Base-by-base conservation (phyloP, 495 filamentous ascomycete genomes). In the Penicillium chermesinum region DNA sequence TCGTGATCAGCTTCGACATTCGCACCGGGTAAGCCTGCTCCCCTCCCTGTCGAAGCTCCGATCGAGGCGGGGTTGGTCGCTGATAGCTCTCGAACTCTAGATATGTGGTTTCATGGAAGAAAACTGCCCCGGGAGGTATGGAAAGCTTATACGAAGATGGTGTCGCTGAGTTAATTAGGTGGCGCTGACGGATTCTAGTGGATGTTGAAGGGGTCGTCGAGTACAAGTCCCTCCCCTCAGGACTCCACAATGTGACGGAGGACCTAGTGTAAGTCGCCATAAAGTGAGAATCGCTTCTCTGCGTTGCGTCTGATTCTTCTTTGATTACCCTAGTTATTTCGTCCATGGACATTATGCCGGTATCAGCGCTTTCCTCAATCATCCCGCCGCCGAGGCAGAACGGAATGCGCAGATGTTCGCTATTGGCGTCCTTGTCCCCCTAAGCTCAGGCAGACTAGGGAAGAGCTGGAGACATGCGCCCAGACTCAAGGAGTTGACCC, bases 371-470 rank as follows among this genome's bases (percentile, higher is more conserved):
- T 98, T 96, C 60, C 71, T 89, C 65, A 95, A 94, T 63, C 78
- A 75, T 45, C 82, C 86, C n/a, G 88, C 88, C 21, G 81, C 82
- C 1, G 86, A 82, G 43, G 77, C 78, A 30, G 80, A 88, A 39
- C 85, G 93, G 46, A 90, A 94, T 77, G 93, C 93, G 41, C 77
- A 84, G 49, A 96, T 96, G 82, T 82, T 96, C 44, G 87, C 91
- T 13, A 89, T 96, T 16, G 93, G 93, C 13, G 81, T 87, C 16
- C 69, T 98, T 49, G 89, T 96, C 8, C 88, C 89, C 1, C 66
- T 95, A 43, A 91, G 83, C 62, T 86, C 88, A 62, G 91, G 91
- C 16, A 80, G 90, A 42, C 73, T 96, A 19, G 93, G 93, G 8
- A 82, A 89, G 57, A 84, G 84, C 54, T 98, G 93, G 93, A 81